These are phyloP conservation scores for Aureobasidium namibiae DNA, from an alignment of 2,329 filamentous ascomycete genomes.

Conservation along the genomic window DNA sequence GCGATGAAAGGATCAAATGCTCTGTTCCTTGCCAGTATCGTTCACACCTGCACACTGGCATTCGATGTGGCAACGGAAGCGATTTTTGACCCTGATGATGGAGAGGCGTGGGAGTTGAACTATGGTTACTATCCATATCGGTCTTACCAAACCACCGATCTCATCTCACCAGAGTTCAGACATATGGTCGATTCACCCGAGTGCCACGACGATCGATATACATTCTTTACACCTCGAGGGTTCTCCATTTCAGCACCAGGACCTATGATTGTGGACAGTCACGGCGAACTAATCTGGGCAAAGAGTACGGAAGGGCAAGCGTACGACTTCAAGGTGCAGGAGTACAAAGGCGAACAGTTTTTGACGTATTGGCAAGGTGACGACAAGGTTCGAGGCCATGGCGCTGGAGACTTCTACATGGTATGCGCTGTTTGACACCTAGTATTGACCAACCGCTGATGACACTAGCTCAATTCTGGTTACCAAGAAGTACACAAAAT, in stretches of 20 bases:
- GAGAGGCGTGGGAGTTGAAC: conserved; percentile 12
- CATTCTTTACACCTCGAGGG: conserved; percentile 27
- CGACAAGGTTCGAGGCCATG: conserved; percentile 28
- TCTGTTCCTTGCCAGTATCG: not conserved
- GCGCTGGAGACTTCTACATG: conserved; percentile 27
- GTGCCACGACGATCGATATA: conserved; percentile 11
- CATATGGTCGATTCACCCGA: conserved; percentile 1
- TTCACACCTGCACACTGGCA: not conserved
- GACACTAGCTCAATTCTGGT: conserved; percentile 24
- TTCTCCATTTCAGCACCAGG: conserved; percentile 23
- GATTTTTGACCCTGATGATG: conserved; percentile 11
- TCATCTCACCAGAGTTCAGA: conserved; percentile 12
- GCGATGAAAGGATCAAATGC: not conserved
- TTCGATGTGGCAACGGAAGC: conserved; percentile 2
- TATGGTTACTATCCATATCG: conserved; percentile 14
- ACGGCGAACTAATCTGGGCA: conserved; percentile 25
- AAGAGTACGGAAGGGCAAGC: conserved; percentile 26
- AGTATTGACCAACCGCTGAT: not conserved
- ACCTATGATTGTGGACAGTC: conserved; percentile 26
- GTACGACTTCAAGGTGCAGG: conserved; percentile 29
- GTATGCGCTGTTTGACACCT: conserved; percentile 14
- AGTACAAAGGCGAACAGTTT: conserved; percentile 28
- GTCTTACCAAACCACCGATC: conserved; percentile 12
- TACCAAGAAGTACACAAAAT: conserved; percentile 31
- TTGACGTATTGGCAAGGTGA: conserved; percentile 33